A percentile compares a stretch with the other conserved stretches of the same genome.
These are phyloP conservation scores for Tuctoria greenei DNA, from an alignment of 176 grass and related monocot genomes.

Conservation along the genomic window DNA sequence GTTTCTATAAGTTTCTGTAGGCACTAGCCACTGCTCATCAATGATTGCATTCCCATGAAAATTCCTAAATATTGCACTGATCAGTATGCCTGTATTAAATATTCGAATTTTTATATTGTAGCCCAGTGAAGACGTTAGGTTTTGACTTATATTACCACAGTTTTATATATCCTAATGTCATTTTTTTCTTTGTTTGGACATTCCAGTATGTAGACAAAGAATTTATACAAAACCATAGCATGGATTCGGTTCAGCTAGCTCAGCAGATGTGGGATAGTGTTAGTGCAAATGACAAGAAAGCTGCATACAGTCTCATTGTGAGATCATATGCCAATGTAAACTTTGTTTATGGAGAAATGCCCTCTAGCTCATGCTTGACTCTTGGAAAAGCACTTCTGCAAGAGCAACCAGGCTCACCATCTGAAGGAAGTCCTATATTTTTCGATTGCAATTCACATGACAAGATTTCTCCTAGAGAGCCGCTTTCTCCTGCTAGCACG, in stretches of 20 bases:
- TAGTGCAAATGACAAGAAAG: constrained; percentile 74
- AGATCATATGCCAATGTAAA: constrained; percentile 76
- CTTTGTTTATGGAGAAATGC: constrained; percentile 54
- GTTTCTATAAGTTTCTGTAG: constrained; percentile 27
- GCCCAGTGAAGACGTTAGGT: constrained; percentile 1
- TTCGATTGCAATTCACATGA: constrained; percentile 52
- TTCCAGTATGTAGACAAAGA: constrained; percentile 91
- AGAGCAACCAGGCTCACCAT: constrained; percentile 54
- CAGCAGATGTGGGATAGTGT: constrained; percentile 83
- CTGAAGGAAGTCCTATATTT: constrained; percentile 54
- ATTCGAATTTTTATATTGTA: constrained; percentile 17
- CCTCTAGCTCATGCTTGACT: constrained; percentile 44
- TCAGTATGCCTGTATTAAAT: constrained; percentile 9
- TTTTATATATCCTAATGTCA: constrained; percentile 20
- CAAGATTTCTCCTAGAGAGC: constrained; percentile 45
- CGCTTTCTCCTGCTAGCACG: constrained; percentile 54
- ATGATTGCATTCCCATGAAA: constrained; percentile 27
- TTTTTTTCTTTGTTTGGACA: constrained; percentile 16
- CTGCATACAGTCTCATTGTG: constrained; percentile 71
- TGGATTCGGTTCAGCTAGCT: constrained; percentile 57
- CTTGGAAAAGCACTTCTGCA: constrained; percentile 69
- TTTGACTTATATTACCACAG: neutral
- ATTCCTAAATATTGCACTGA: constrained; percentile 13
- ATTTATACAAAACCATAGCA: constrained; percentile 53
- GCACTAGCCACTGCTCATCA: constrained; percentile 5